Evolutionary conservation across 179 eudicot species (phyloP), one percentile per base, ranked within the genome.

Genomic region (Vitellaria paradoxa): DNA sequence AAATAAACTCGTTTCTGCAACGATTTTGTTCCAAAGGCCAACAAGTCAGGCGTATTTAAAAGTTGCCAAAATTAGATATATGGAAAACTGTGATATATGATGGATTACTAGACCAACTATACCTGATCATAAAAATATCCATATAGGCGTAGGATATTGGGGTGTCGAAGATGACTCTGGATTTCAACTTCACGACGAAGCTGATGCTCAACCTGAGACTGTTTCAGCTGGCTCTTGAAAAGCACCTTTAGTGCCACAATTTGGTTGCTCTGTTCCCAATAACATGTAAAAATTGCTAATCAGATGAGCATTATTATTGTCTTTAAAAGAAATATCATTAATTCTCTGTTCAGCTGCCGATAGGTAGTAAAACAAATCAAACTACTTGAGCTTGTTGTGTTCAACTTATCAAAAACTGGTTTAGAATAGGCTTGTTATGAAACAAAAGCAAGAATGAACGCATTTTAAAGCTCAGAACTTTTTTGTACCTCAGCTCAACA

Each of bases 51-150:
- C 10, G 24, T 10, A 14, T 20, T 11, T 10, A 60, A 50, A 50
- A 65, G 6, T 7, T 24, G 6, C 17, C 0, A 20, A 17, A 23
- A 30, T 18, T 11, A 18, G 65, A 17, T 18, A 49, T 6, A 30
- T 62, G 15, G 12, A 68, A 75, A 70, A 7, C 30, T 75, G 76
- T 20, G 11, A 21, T 50, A 13, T 23, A 6, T 21, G 13, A 67
- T 17, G 7, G 17, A 20, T 42, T 52, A 56, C 37, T 42, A 69
- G 62, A 26, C 37, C 9, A 12, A 45, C 20, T 53, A 47, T 86
- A 89, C 99, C 98, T 95, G 99, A 83, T 95, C 99, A 78, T 95
- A 95, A 57, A 95, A 95, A 82, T 95, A 95, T 37, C 98, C 99
- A 82, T 93, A 95, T 5, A 95, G 87, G 52, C 99, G 89, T 45